phyloP scores from a whole-genome alignment of 78 protist species.

The Polysphondylium violaceum region DNA sequence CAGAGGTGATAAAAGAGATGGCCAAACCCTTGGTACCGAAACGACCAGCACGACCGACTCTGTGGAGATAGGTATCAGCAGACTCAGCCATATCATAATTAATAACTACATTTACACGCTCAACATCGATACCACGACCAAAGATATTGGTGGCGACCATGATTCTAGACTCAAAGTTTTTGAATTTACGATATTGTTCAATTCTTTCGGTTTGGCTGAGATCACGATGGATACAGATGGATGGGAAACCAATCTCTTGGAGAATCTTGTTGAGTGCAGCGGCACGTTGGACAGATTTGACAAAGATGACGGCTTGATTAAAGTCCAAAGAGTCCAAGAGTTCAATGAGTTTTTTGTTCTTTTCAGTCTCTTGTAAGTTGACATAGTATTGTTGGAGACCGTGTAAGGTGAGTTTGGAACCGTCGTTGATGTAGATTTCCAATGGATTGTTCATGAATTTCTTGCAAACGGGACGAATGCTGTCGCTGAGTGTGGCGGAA shows the following conservation, averaged over 20 bases:
- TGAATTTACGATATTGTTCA: constrained; percentile 92
- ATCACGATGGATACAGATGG: constrained; percentile 92
- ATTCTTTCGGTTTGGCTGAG: constrained; percentile 92
- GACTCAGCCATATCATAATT: constrained; percentile 99
- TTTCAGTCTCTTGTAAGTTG: constrained; percentile 92
- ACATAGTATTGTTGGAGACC: constrained; percentile 98
- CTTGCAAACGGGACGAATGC: constrained; percentile 89
- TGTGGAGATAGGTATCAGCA: constrained; percentile 97
- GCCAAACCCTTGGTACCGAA: constrained; percentile 99
- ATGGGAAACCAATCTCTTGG: constrained; percentile 93
- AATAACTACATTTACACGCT: constrained; percentile 98
- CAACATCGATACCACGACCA: constrained; percentile 99
- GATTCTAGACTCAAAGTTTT: constrained; percentile 95
- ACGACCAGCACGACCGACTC: constrained; percentile 99
- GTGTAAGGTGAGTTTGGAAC: constrained; percentile 96
- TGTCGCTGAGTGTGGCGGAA: constrained; percentile 98
- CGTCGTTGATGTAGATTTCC: constrained; percentile 96
- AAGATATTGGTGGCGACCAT: constrained; percentile 98
- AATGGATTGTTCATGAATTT: constrained; percentile 96
- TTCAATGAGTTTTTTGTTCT: constrained; percentile 95
- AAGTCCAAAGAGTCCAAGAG: constrained; percentile 98
- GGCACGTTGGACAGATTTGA: constrained; percentile 88
- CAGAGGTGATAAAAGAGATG: constrained; percentile 94
- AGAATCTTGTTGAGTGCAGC: constrained; percentile 89
- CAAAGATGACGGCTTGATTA: constrained; percentile 99